Evolutionary conservation across 2,329 filamentous ascomycete species (phyloP).

Genomic region (Clarireedia sp.): DNA sequence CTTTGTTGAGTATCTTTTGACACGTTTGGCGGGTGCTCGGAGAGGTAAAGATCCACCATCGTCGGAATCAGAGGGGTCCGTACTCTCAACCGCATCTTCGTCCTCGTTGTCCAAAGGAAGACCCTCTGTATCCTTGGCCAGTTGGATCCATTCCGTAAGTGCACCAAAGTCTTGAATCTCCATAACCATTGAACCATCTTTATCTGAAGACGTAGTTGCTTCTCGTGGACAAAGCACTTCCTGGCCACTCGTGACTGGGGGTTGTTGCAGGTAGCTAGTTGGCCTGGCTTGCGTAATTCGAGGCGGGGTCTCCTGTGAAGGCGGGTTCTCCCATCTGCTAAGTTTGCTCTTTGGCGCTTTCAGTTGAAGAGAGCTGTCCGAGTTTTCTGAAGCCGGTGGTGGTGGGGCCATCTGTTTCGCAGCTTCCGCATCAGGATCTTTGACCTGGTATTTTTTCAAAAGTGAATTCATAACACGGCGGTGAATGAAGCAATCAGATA

Average conservation of each 20-base stretch:
- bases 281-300: constrained; percentile 18
- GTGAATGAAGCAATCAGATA: constrained; percentile 59
- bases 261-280: background rate
- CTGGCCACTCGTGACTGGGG: background rate
- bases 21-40: constrained; percentile 2
- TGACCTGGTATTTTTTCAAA: constrained; percentile 51
- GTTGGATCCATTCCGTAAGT: constrained; percentile 33
- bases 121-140: constrained; percentile 55
- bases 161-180: background rate
- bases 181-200: background rate
- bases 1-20: constrained; percentile 3
- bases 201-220: too few relatives aligned
- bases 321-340: constrained; percentile 33
- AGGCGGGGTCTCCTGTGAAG: constrained; percentile 33
- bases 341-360: constrained; percentile 37
- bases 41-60: constrained; percentile 17
- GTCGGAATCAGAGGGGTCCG: constrained; percentile 27
- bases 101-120: constrained; percentile 48
- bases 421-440: constrained; percentile 6
- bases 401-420: background rate
- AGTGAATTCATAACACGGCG: constrained; percentile 48
- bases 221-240: background rate
- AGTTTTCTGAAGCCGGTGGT: constrained; percentile 2
- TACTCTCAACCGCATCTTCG: constrained; percentile 37
- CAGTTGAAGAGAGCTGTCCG: constrained; percentile 35